These are phyloP conservation scores for Drosera capensis DNA, from an alignment of 148 eudicot genomes.

Conservation along the genomic window DNA sequence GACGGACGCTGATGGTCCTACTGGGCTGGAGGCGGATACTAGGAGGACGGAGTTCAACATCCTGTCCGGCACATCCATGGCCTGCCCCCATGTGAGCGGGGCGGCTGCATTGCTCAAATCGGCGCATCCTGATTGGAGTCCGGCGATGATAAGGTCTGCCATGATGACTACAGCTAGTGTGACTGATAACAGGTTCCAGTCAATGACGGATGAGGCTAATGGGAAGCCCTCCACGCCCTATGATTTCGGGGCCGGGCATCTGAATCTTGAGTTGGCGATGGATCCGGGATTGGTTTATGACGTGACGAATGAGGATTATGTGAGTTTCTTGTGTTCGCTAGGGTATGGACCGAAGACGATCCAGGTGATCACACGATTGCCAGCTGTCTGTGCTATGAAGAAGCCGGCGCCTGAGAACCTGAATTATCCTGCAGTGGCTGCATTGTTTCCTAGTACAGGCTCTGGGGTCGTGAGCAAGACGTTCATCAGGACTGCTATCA, in stretches of 20 bases:
- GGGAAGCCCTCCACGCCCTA: conserved; percentile 58
- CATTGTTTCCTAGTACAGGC: conserved; percentile 32
- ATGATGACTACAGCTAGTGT: conserved; percentile 87
- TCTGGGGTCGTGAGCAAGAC: conserved; percentile 39
- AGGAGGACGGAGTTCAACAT: conserved; percentile 75
- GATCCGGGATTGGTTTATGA: conserved; percentile 93
- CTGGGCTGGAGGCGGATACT: conserved; percentile 53
- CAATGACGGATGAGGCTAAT: conserved; percentile 55
- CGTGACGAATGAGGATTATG: conserved; percentile 43
- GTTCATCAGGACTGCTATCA: conserved; percentile 62
- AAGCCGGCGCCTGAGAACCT: conserved; percentile 55
- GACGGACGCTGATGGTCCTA: conserved; percentile 79
- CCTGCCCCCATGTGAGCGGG: conserved; percentile 85
- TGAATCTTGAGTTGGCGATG: conserved; percentile 66
- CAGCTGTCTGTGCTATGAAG: conserved; percentile 51
- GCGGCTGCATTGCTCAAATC: conserved; percentile 89
- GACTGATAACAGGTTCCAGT: conserved; percentile 29
- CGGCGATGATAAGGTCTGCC: conserved; percentile 74
- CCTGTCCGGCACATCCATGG: conserved; percentile 88
- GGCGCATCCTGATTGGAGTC: conserved; percentile 83
- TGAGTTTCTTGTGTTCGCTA: conserved; percentile 60
- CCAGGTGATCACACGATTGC: conserved; percentile 71
- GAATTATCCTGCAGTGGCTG: conserved; percentile 79
- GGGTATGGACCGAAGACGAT: conserved; percentile 83
- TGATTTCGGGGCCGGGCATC: conserved; percentile 71